Evolutionary conservation across 1,139 yeast species (phyloP), one percentile per base, ranked within the genome.

Genomic region (Debaryomycetaceae sp.): DNA sequence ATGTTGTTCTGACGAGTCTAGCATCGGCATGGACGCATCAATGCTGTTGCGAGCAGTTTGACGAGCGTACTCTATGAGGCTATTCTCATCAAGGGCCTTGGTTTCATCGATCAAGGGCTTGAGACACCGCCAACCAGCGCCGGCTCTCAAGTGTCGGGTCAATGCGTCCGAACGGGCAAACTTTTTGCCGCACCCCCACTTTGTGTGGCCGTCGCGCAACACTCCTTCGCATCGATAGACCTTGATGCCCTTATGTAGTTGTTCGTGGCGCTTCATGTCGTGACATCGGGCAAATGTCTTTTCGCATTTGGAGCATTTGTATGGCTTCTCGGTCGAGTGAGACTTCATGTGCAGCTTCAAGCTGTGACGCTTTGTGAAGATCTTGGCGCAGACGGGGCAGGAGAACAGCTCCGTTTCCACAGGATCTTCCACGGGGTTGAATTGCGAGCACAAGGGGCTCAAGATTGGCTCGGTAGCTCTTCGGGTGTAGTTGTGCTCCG

Each of bases 121-220:
- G 31, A 72, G 67, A 42, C 77, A 72, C 8, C 62, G 41, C 70
- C 75, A 68, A 2, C 78, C 78, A 2, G 74, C 63, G 33, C 70
- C 77, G 3, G 77, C 70, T 32, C 74, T 53, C 39, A 71, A 71
- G 43, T 72, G 78, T 36, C 77, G 57, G 5, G 72, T 62, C 30
- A 72, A 54, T 1, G 77, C 78, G 43, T 72, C 78, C 18, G 71
- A 62, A 25, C 77, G 47, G 5, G 77, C 76, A 49, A 72, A 72
- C 35, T 58, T 59, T 49, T 68, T 68, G 18, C 74, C 73, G 47
- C 77, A 72, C 2, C 78, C 78, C 78, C 77, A 72, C 37, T 49
- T 54, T 2, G 74, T 67, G 13, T 43, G 47, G 1, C 74, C 74
- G 39, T 71, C 73, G 32, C 58, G 61, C 35, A 72, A 47, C 25